Evolutionary conservation across 2,329 filamentous ascomycete genomes (phyloP).

Genomic region (Beauveria sp.): DNA sequence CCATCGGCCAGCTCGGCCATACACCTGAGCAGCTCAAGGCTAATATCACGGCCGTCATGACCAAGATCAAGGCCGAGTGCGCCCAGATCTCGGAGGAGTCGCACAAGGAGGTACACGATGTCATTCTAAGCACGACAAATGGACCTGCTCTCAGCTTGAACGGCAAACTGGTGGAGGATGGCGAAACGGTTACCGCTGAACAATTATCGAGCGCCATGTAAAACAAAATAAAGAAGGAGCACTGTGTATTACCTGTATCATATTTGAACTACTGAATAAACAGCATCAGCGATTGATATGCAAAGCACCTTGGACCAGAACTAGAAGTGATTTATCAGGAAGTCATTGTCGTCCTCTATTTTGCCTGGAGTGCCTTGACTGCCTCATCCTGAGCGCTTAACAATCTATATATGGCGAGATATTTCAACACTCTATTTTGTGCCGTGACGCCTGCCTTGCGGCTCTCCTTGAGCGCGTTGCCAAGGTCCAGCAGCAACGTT

Average conservation of each 20-base stretch:
- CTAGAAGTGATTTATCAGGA: conserved; percentile 17
- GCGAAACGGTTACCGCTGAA: conserved; percentile 46
- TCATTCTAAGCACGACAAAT: conserved; percentile 80
- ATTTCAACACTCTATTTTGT: conserved; percentile 40
- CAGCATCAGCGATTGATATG: conserved; percentile 13
- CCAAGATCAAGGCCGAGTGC: conserved; percentile 71
- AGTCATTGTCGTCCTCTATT: conserved; percentile 22
- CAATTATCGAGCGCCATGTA: conserved; percentile 49
- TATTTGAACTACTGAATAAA: conserved; percentile 13
- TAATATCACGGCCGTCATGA: conserved; percentile 75
- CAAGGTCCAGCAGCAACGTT: conserved; percentile 49
- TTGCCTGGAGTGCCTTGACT: conserved; percentile 34
- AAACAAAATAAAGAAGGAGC: conserved; percentile 17
- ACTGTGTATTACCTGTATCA: conserved; percentile 9
- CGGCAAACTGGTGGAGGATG: conserved; percentile 62
- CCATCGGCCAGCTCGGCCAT: conserved; percentile 86
- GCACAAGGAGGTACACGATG: conserved; percentile 43
- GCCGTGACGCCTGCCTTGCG: conserved; percentile 35
- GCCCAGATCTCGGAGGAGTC: conserved; percentile 53
- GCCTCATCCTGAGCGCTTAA: conserved; percentile 47
- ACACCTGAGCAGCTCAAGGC: conserved; percentile 77
- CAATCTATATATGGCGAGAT: conserved; percentile 45
- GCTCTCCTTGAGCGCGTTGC: conserved; percentile 39
- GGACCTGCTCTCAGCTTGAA: conserved; percentile 81
- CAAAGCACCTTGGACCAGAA: not conserved